Conservation (phyloP, 179 eudicot species). For the Actinidia chinensis region DNA sequence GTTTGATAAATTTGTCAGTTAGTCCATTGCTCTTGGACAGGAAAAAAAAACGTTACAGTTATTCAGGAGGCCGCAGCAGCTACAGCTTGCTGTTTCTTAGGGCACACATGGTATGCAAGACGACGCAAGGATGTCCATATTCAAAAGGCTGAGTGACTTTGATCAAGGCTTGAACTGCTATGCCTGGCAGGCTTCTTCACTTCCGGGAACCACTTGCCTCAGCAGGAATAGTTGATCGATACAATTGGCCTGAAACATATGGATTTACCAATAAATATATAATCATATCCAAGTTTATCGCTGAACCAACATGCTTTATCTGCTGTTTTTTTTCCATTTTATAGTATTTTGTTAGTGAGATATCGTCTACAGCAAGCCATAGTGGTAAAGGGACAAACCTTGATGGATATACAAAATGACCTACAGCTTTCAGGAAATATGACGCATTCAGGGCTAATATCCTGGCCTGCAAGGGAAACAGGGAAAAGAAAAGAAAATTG, state of each 20-base stretch:
- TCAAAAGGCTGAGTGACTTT: slow-evolving; percentile 82
- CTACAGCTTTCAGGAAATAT: slow-evolving; percentile 81
- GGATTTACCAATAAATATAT: background rate
- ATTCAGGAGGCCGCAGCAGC: slow-evolving; percentile 21
- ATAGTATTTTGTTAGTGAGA: background rate
- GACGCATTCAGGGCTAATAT: slow-evolving; percentile 85
- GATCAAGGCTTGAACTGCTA: slow-evolving; percentile 77
- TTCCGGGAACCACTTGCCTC: slow-evolving; percentile 76
- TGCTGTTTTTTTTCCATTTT: background rate
- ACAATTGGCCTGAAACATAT: slow-evolving; percentile 64
- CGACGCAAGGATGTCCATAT: slow-evolving; percentile 89
- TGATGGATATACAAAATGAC: slow-evolving; percentile 94
- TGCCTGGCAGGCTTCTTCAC: slow-evolving; percentile 78
- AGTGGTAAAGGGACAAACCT: slow-evolving; percentile 35
- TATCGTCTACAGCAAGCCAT: background rate
- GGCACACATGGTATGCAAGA: slow-evolving; percentile 53
- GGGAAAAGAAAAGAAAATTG: background rate
- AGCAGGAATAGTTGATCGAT: slow-evolving; percentile 70
- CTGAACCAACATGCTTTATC: background rate
- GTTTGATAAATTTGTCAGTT: background rate
- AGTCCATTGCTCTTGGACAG: no score
- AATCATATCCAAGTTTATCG: background rate
- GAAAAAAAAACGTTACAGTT: background rate
- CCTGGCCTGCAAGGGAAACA: slow-evolving; percentile 68
- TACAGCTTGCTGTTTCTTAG: slow-evolving; percentile 57